Conservation (phyloP, 2,329 filamentous ascomycete genomes). For the Colletotrichum navitas region DNA sequence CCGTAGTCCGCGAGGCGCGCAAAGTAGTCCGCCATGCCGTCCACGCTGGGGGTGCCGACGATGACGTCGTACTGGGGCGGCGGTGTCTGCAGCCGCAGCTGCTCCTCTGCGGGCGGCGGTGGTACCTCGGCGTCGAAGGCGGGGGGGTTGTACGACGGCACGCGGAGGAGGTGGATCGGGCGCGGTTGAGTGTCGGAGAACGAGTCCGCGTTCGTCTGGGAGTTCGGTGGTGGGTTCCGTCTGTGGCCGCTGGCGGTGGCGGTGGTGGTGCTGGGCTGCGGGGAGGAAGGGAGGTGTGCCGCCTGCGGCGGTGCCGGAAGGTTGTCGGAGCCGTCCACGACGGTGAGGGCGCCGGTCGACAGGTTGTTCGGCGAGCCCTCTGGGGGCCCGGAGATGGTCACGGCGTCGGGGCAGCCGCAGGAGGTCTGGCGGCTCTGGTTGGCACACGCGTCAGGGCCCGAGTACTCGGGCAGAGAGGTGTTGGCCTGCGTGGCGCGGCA, state of each 20-base stretch:
- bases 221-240: constrained; percentile 32
- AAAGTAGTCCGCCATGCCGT: constrained; percentile 89
- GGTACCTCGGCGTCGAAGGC: constrained; percentile 86
- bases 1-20: constrained; percentile 81
- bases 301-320: constrained; percentile 67
- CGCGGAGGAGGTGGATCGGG: constrained; percentile 86
- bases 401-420: constrained; percentile 68
- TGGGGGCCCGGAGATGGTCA: constrained; percentile 73
- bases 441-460: constrained; percentile 59
- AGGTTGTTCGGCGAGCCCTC: constrained; percentile 74
- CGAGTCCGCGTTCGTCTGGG: constrained; percentile 23
- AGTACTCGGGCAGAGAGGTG: constrained; percentile 85
- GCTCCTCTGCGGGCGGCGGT: constrained; percentile 66
- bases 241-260: constrained; percentile 30
- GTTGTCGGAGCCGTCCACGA: constrained; percentile 51
- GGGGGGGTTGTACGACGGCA: constrained; percentile 89
- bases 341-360: constrained; percentile 62
- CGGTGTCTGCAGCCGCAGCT: constrained; percentile 72
- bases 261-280: constrained; percentile 34
- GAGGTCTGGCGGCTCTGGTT: constrained; percentile 60
- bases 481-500: constrained; percentile 95
- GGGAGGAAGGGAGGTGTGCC: constrained; percentile 60
- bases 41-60: constrained; percentile 75
- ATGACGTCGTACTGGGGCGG: constrained; percentile 88
- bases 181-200: constrained; percentile 59